These are phyloP conservation scores for Aspergillus diversus DNA, from an alignment of 495 filamentous ascomycete genomes.

Conservation along the genomic window DNA sequence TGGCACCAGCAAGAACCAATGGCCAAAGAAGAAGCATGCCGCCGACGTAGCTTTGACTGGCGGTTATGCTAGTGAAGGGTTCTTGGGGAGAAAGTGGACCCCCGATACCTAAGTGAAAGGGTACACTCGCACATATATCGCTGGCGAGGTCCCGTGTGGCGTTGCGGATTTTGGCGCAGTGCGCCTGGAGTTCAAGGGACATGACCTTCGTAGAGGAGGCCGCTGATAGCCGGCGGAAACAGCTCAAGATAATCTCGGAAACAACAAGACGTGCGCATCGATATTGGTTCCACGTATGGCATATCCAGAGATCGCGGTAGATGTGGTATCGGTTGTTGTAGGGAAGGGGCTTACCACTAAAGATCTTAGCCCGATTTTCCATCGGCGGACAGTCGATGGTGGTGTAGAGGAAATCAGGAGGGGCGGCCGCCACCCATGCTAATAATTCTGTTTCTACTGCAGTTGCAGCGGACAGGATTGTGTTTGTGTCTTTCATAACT, in stretches of 20 bases:
- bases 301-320: constrained; percentile 60
- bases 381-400: constrained; percentile 30
- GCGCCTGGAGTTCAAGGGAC: constrained; percentile 37
- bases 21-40: constrained; percentile 55
- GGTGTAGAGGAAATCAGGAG: constrained; percentile 41
- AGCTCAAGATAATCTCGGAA: constrained; percentile 53
- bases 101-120: constrained; percentile 40
- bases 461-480: constrained; percentile 49
- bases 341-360: constrained; percentile 29
- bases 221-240: constrained; percentile 23
- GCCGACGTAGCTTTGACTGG: constrained; percentile 37
- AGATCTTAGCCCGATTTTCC: constrained; percentile 27
- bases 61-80: constrained; percentile 12
- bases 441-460: constrained; percentile 57
- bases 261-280: constrained; percentile 62
- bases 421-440: constrained; percentile 44
- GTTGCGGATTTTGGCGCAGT: constrained; percentile 38
- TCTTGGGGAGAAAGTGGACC: constrained; percentile 16
- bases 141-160: constrained; percentile 41
- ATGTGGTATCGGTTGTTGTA: constrained; percentile 63
- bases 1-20: constrained; percentile 45
- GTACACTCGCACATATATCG: constrained; percentile 52
- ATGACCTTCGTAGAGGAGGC: constrained; percentile 14
- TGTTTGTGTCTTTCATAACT: constrained; percentile 39
- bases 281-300: constrained; percentile 65